phyloP scores from a whole-genome alignment of 2,329 filamentous ascomycete species.

The Chaetomium sp. region DNA sequence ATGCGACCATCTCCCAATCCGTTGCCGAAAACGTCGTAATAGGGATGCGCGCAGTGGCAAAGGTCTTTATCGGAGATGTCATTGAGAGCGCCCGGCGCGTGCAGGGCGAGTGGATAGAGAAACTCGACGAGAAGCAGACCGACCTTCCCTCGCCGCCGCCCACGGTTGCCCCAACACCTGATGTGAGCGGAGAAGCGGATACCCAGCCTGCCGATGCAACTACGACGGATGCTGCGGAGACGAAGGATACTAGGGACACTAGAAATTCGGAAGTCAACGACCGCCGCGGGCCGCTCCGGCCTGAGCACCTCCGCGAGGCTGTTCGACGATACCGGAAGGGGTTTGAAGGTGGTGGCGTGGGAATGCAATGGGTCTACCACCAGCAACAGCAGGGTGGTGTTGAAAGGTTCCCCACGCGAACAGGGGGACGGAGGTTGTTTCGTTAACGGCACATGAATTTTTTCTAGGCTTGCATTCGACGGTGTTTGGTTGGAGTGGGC shows the following conservation, averaged over 20 bases:
- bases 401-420: constrained; percentile 51
- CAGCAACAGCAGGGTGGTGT: constrained; percentile 53
- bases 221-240: constrained; percentile 11
- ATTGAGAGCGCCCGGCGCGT: constrained; percentile 65
- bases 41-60: constrained; percentile 69
- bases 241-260: neutral
- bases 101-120: constrained; percentile 63
- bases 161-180: constrained; percentile 30
- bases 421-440: constrained; percentile 48
- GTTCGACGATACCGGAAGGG: constrained; percentile 59
- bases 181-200: constrained; percentile 5
- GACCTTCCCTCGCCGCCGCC: constrained; percentile 42
- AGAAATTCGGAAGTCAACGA: constrained; percentile 21
- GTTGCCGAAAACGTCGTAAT: constrained; percentile 67
- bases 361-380: constrained; percentile 55
- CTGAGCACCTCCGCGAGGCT: constrained; percentile 70
- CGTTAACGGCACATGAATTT: constrained; percentile 11
- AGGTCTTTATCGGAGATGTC: constrained; percentile 70
- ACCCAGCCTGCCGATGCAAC: neutral
- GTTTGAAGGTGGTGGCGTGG: constrained; percentile 56
- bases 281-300: constrained; percentile 47
- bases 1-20: constrained; percentile 73
- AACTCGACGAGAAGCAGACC: constrained; percentile 50
- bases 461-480: neutral
- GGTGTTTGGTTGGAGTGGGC: neutral